Percentiles rank a stretch among this genome's conserved stretches.
phyloP scores from a whole-genome alignment of 1,284 basidiomycete species.

The Sanghuangporus weigelae region DNA sequence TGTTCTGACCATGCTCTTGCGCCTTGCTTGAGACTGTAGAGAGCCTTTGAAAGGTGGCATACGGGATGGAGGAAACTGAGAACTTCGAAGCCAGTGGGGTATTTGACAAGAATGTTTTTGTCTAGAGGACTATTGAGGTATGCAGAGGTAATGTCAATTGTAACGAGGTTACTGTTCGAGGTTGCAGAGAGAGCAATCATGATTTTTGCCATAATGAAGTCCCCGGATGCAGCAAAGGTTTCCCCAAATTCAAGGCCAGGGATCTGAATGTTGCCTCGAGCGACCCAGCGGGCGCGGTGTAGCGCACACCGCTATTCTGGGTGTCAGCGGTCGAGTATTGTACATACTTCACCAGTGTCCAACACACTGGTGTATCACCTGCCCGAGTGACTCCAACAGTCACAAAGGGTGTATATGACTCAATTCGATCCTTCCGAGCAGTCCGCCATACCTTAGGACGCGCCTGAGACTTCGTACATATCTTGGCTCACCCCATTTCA shows the following conservation, averaged over 20 bases:
- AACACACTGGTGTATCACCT: too few species aligned
- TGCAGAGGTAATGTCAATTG: slow-evolving; percentile 26
- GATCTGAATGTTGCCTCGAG: not conserved
- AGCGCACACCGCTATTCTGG: too few species aligned
- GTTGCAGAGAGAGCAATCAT: not conserved
- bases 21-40: slow-evolving; percentile 29
- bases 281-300: not conserved
- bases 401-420: too few species aligned
- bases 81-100: slow-evolving; percentile 21
- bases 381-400: too few species aligned
- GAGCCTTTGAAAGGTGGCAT: slow-evolving; percentile 19
- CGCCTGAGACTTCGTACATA: too few species aligned
- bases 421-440: too few species aligned
- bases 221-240: not conserved
- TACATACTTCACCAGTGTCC: too few species aligned
- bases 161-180: slow-evolving; percentile 24
- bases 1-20: slow-evolving; percentile 25
- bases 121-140: slow-evolving; percentile 20
- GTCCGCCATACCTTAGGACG: too few species aligned
- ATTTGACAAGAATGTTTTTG: slow-evolving; percentile 26
- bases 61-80: slow-evolving; percentile 16
- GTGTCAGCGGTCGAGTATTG: too few species aligned
- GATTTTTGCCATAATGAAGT: not conserved
- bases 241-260: not conserved
- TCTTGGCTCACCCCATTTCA: too few species aligned